These are phyloP conservation scores for Westerdykella aurantiaca DNA, from an alignment of 2,329 filamentous ascomycete species.

Conservation along the genomic window DNA sequence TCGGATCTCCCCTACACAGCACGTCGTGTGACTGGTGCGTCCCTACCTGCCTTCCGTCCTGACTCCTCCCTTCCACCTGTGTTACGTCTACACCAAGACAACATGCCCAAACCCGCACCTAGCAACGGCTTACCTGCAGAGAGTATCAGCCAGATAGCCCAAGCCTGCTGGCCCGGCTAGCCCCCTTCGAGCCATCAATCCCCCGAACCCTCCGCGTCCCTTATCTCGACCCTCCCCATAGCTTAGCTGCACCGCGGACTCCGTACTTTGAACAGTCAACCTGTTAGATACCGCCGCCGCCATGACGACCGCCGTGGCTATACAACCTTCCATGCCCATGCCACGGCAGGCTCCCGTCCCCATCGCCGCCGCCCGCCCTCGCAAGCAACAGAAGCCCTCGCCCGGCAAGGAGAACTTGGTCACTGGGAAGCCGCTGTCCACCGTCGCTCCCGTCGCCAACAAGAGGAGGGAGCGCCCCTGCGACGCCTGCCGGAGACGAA, in stretches of 20 bases:
- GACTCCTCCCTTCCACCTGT: slow-evolving; percentile 12
- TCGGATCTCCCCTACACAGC: slow-evolving; percentile 19
- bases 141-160: slow-evolving; percentile 21
- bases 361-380: slow-evolving; percentile 42
- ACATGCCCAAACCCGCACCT: slow-evolving; percentile 7
- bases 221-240: slow-evolving; percentile 10
- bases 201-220: slow-evolving; percentile 12
- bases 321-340: slow-evolving; percentile 42
- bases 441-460: slow-evolving; percentile 32
- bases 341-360: slow-evolving; percentile 42
- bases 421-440: slow-evolving; percentile 33
- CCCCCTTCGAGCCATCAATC: slow-evolving; percentile 12
- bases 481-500: slow-evolving; percentile 68
- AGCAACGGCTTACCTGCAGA: slow-evolving; percentile 26
- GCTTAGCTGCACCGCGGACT: too few species aligned
- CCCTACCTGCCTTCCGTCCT: slow-evolving; percentile 11
- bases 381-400: slow-evolving; percentile 36
- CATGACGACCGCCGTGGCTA: slow-evolving; percentile 47
- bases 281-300: slow-evolving; percentile 17
- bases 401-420: slow-evolving; percentile 41
- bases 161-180: slow-evolving; percentile 14
- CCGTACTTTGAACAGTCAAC: neutral
- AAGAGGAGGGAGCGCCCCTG: slow-evolving; percentile 40
- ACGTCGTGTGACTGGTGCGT: slow-evolving; percentile 28
- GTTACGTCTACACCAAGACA: slow-evolving; percentile 5